phyloP scores from a whole-genome alignment of 164 flowering plant species.

The Magnolia changhungtana region DNA sequence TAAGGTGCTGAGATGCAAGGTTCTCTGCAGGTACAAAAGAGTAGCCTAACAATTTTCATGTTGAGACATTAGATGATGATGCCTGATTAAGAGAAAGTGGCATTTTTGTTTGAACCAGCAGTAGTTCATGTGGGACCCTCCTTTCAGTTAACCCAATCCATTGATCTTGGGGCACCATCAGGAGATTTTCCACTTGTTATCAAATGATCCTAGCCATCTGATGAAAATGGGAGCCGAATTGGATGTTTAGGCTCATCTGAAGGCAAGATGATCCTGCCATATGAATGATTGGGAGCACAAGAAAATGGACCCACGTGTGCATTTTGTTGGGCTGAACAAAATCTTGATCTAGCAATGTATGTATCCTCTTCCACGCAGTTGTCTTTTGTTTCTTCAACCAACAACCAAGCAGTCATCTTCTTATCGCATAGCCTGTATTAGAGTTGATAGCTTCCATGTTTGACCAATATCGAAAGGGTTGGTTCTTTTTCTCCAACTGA shows the following conservation, averaged over 20 bases:
- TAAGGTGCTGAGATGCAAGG: conserved; percentile 73
- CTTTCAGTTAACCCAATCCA: not conserved
- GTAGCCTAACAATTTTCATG: conserved; percentile 10
- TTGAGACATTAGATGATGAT: not conserved
- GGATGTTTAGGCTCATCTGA: not conserved
- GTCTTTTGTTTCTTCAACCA: too few species aligned
- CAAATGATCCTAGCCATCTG: not conserved
- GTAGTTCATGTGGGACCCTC: not conserved
- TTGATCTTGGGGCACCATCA: not conserved
- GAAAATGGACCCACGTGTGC: too few species aligned
- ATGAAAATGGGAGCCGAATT: not conserved
- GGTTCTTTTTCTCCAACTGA: not conserved
- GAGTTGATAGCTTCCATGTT: not conserved
- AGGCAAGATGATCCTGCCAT: not conserved
- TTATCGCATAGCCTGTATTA: too few species aligned
- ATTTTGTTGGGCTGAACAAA: too few species aligned
- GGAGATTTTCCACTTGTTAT: not conserved
- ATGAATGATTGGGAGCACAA: too few species aligned
- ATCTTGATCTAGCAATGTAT: too few species aligned
- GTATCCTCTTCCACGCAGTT: too few species aligned
- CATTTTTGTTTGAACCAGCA: not conserved
- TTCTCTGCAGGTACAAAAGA: conserved; percentile 73
- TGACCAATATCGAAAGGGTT: not conserved
- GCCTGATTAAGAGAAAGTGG: not conserved
- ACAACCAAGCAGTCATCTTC: too few species aligned